A percentile compares a stretch with the other conserved stretches of the same genome.
phyloP scores from a whole-genome alignment of 768 basidiomycete species.

The Boletus reticulatus region DNA sequence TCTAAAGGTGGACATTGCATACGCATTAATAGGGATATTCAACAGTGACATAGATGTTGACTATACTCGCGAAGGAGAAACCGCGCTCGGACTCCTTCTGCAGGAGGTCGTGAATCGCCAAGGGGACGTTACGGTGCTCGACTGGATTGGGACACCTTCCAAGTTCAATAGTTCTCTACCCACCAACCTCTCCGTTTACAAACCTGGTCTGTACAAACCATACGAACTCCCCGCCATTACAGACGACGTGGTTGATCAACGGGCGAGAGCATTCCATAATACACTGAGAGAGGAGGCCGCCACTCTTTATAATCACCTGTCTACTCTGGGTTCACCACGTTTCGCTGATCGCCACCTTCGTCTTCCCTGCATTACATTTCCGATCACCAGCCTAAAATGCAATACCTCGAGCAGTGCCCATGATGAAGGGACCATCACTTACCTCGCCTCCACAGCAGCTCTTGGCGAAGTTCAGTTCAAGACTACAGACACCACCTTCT shows the following conservation, averaged over 20 bases:
- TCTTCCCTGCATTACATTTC: too few relatives aligned
- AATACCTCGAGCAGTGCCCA: too few relatives aligned
- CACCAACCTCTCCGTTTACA: constrained; percentile 13
- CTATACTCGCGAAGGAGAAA: neutral
- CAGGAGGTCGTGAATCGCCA: constrained; percentile 13
- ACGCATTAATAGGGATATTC: constrained; percentile 17
- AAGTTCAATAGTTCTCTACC: constrained; percentile 16
- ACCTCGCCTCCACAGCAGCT: too few relatives aligned
- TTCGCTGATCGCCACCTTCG: too few relatives aligned
- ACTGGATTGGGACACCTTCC: constrained; percentile 18
- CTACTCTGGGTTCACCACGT: too few relatives aligned
- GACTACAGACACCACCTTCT: too few relatives aligned
- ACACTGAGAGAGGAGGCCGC: neutral
- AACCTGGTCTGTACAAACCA: too few relatives aligned
- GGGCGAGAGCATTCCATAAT: neutral
- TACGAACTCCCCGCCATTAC: neutral
- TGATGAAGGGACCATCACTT: too few relatives aligned
- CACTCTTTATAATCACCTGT: too few relatives aligned
- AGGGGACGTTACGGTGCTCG: constrained; percentile 15
- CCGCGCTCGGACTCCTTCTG: constrained; percentile 10
- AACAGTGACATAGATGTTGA: constrained; percentile 10
- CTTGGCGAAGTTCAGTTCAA: too few relatives aligned
- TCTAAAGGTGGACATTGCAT: constrained; percentile 8
- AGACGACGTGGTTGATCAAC: neutral
- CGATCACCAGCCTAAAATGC: too few relatives aligned